Evolutionary conservation across 495 filamentous ascomycete genomes (phyloP), one percentile per base, ranked within the genome.

Genomic region (Halenospora varia): DNA sequence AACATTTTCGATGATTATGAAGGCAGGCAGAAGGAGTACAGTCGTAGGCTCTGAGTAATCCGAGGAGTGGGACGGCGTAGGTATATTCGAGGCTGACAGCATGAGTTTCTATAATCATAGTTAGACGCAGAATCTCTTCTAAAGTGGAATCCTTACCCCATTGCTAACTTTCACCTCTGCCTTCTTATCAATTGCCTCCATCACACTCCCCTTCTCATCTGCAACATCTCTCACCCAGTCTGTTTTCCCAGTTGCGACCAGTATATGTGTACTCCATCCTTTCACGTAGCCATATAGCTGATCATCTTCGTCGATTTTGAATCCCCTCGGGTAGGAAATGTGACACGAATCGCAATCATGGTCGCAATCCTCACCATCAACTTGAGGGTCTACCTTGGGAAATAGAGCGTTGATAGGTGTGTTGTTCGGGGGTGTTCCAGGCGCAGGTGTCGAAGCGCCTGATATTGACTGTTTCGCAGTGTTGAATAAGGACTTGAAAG

Each of bases 51-150:
- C 77, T 0, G 71, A 68, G 56, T 85, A 80, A 23, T 81, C 77
- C 8, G 75, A 65, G 2, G 79, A 77, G 66, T 83, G 70, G 50
- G 70, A 67, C 11, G 90, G 89, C 3, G 89, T 82, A 26, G 87
- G 88, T 64, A 97, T 94, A 71, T 97, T 94, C 50, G 89, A 96
- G 41, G 94, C 94, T 1, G 92, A 96, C 26, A 97, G 79, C 82
- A 96, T 96, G 60, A 97, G 77, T 64, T 78, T 83, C 90, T 94
- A 48, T n/a, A 57, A 55, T 59, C 46, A 54, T 23, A 61, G 51
- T 40, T 19, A 53, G 9, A n/a, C 35, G 9, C 60, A 19, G 45
- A 41, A 40, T 25, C 9, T 22, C 35, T 15, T 54, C 3, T 23
- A 17, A 29, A 19, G 11, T 42, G 35, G 11, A 48, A 53, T 57